Evolutionary conservation across 768 basidiomycete species (phyloP).

Genomic region (Rhodotorula sphaerocarpa): DNA sequence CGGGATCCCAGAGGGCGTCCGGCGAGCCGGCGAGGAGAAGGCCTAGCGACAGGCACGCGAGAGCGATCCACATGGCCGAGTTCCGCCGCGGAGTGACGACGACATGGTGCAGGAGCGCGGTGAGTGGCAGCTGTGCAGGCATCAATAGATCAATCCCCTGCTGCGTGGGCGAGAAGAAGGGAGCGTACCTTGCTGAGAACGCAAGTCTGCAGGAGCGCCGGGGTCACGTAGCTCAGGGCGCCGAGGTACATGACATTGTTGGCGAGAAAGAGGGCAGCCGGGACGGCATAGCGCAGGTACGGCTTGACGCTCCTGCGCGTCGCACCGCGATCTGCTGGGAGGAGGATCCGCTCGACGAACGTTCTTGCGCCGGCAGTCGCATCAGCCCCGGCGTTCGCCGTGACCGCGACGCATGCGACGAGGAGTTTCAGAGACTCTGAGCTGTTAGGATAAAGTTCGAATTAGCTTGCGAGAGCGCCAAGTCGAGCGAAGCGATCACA

Average conservation of each 20-base stretch:
- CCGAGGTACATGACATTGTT: constrained; percentile 20
- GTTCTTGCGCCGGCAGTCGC: neutral
- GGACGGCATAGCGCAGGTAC: constrained; percentile 5
- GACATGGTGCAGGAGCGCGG: constrained; percentile 19
- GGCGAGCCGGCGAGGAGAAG: constrained; percentile 8
- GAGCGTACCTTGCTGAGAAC: constrained; percentile 16
- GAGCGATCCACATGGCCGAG: constrained; percentile 11
- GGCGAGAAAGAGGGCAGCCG: constrained; percentile 7
- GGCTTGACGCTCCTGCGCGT: neutral
- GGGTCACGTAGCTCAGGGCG: constrained; percentile 4
- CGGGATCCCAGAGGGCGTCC: constrained; percentile 2
- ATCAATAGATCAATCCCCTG: no score
- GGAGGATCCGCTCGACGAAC: constrained; percentile 1
- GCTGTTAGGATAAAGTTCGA: neutral
- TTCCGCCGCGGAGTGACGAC: neutral
- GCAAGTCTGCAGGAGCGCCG: constrained; percentile 10
- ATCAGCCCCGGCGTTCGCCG: no score
- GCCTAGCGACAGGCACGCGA: constrained; percentile 1
- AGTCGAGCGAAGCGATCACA: neutral
- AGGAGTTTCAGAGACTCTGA: constrained; percentile 5
- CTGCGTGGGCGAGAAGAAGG: no score
- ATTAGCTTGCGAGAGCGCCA: neutral
- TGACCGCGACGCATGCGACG: neutral
- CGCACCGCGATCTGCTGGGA: neutral
- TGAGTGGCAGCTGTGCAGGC: constrained; percentile 13